Base-by-base conservation (phyloP, 192 early-diverging fungal genomes). In the Thoreauomyces humboldtii region DNA sequence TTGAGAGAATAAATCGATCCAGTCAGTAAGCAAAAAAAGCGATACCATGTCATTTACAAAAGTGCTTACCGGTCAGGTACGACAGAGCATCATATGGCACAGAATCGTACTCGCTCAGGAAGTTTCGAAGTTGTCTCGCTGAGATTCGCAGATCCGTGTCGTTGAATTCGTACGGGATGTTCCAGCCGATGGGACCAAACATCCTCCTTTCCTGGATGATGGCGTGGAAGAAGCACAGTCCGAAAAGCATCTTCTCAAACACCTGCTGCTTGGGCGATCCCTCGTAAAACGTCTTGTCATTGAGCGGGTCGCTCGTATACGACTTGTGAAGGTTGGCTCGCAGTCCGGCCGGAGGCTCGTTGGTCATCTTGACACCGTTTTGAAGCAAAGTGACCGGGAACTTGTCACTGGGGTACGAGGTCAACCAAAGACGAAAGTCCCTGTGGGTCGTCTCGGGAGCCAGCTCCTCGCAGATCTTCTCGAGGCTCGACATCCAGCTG, bases 361-460 rank as follows among this genome's bases (percentile, higher is more conserved):
- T 84, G 3, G 83, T 84, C 79, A 85, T 85, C 66, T 85, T 85
- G 4, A 84, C 83, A 19, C 83, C 83, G 57, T 85, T 85, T 59
- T 85, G 81, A 34, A 84, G 59, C 41, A 85, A 62, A 14, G 79
- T 72, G 17, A 85, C 83, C 0, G 83, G 83, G 46, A 85, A 85
- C 59, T 77, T 84, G 43, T 85, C 83, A 27, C 71, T 76, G 1
- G 83, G 83, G 63, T 85, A 85, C 7, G 74, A 74, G 21, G 83
- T 85, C 41, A 85, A 60, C 74, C 78, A 85, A 29, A 85, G 33
- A 11, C 83, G 56, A 59, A 85, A 85, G 28, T 83, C 80, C 38
- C 66, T 52, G 62, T 84, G 75, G 14, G 79, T 84, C 12, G 69
- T 73, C 38, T 85, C 83, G 9, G 78, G 81, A 1, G 61, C 57